These are phyloP conservation scores for Trichoderma sp. DNA, from an alignment of 2,329 filamentous ascomycete genomes.

Conservation along the genomic window DNA sequence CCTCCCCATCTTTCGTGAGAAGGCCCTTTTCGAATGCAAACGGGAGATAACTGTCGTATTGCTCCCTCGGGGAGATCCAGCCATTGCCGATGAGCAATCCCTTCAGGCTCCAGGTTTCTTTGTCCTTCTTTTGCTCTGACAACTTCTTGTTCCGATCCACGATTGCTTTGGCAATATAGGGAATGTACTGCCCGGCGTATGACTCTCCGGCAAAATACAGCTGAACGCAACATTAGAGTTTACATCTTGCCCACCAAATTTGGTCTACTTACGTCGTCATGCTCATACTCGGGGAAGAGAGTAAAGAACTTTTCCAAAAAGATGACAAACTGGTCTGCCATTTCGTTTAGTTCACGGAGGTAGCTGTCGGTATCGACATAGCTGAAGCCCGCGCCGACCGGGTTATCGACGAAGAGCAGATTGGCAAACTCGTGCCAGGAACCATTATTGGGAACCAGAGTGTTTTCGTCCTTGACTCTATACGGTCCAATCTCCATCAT, in stretches of 20 bases:
- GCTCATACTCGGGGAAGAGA: conserved; percentile 86
- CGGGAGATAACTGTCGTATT: conserved; percentile 83
- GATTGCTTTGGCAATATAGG: conserved; percentile 91
- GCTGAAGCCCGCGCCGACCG: conserved; percentile 93
- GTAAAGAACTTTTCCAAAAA: conserved; percentile 92
- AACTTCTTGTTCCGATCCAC: conserved; percentile 75
- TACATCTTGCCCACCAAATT: not conserved
- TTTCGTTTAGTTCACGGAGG: conserved; percentile 77
- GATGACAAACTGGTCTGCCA: conserved; percentile 81
- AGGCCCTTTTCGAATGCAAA: conserved; percentile 77
- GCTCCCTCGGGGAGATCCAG: conserved; percentile 88
- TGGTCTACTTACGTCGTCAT: conserved; percentile 73
- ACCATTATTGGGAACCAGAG: conserved; percentile 78
- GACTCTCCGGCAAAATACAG: conserved; percentile 95
- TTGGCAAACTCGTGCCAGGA: conserved; percentile 99
- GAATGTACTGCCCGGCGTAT: conserved; percentile 94
- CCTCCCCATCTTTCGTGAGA: conserved; percentile 62
- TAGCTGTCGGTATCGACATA: conserved; percentile 90
- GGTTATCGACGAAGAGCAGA: conserved; percentile 93
- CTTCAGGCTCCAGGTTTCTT: conserved; percentile 66
- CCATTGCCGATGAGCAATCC: conserved; percentile 94
- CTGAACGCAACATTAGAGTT: conserved; percentile 43
- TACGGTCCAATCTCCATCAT: conserved; percentile 97
- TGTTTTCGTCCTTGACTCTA: conserved; percentile 71
- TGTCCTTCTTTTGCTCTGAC: conserved; percentile 23